Conservation (phyloP, 2,329 filamentous ascomycete genomes). For the Neonectria neomacrospora region DNA sequence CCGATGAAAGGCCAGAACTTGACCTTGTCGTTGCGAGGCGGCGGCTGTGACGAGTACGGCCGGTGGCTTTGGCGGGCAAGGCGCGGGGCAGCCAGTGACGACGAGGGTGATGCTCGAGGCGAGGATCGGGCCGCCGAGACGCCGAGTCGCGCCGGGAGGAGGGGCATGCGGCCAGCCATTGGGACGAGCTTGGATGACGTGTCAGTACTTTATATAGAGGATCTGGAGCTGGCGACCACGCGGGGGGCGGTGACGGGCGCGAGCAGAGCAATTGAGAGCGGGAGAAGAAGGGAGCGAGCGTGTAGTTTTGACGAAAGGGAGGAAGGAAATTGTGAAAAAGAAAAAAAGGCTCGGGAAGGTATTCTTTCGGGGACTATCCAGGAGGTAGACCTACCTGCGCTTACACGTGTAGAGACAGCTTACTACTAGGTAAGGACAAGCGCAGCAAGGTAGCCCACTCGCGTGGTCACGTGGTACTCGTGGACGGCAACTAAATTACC, state of each 20-base stretch:
- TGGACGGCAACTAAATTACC: no score
- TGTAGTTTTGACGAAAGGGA: slow-evolving; percentile 1
- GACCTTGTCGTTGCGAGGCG: slow-evolving; percentile 52
- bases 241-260: slow-evolving; percentile 27
- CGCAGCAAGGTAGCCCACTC: no score
- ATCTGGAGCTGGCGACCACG: slow-evolving; percentile 25
- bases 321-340: not conserved
- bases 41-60: slow-evolving; percentile 57
- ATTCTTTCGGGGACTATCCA: slow-evolving; percentile 11
- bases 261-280: slow-evolving; percentile 18
- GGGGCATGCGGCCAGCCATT: slow-evolving; percentile 50
- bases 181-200: slow-evolving; percentile 26
- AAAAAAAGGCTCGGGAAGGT: slow-evolving; percentile 7
- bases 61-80: slow-evolving; percentile 41
- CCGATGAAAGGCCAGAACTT: slow-evolving; percentile 70
- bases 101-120: slow-evolving; percentile 31
- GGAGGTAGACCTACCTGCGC: slow-evolving; percentile 7
- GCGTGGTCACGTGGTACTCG: not conserved
- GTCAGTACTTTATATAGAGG: not conserved
- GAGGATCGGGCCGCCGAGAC: slow-evolving; percentile 35
- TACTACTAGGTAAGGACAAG: no score
- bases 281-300: slow-evolving; percentile 6
- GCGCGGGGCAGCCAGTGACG: slow-evolving; percentile 25
- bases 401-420: no score
- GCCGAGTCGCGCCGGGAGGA: slow-evolving; percentile 42